phyloP scores from a whole-genome alignment of 805 yeast species.

The Myxozyma monticola region DNA sequence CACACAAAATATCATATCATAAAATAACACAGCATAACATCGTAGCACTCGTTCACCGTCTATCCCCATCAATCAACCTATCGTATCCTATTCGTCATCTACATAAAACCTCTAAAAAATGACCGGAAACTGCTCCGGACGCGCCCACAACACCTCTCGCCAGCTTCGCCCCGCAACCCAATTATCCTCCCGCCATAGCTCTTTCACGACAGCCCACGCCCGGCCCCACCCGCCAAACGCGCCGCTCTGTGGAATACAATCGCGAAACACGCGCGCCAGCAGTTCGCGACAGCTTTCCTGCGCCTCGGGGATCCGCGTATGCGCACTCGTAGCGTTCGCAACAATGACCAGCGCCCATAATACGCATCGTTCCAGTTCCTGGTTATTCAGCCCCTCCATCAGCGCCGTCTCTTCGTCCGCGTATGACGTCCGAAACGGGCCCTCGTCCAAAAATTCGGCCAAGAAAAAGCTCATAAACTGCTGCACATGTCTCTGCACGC shows the following conservation, averaged over 20 bases:
- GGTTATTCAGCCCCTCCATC: slow-evolving; percentile 1
- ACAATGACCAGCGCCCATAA: slow-evolving; percentile 13
- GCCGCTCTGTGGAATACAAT: not conserved
- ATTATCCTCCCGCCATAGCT: slow-evolving; percentile 6
- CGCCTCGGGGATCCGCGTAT: not conserved
- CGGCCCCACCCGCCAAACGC: slow-evolving; percentile 18
- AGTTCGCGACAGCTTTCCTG: slow-evolving; percentile 2
- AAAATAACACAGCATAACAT: too few species aligned
- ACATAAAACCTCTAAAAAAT: too few species aligned
- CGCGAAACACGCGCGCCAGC: slow-evolving; percentile 2
- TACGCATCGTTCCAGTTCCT: slow-evolving; percentile 16
- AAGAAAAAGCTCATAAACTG: not conserved
- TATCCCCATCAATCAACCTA: too few species aligned
- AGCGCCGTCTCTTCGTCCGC: not conserved
- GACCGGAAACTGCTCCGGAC: not conserved
- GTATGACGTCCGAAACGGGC: not conserved
- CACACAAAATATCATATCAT: too few species aligned
- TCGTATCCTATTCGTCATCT: too few species aligned
- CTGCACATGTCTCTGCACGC: slow-evolving; percentile 1
- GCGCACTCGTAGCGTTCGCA: slow-evolving; percentile 4
- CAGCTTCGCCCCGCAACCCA: slow-evolving; percentile 10
- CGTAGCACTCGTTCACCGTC: too few species aligned
- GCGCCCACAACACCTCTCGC: slow-evolving; percentile 13
- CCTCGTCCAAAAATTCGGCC: not conserved
- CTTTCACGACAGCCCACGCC: slow-evolving; percentile 14